Evolutionary conservation across 1,139 yeast species (phyloP), one percentile per base, ranked within the genome.

Genomic region (Nakaseomyces kungkrabaensis): DNA sequence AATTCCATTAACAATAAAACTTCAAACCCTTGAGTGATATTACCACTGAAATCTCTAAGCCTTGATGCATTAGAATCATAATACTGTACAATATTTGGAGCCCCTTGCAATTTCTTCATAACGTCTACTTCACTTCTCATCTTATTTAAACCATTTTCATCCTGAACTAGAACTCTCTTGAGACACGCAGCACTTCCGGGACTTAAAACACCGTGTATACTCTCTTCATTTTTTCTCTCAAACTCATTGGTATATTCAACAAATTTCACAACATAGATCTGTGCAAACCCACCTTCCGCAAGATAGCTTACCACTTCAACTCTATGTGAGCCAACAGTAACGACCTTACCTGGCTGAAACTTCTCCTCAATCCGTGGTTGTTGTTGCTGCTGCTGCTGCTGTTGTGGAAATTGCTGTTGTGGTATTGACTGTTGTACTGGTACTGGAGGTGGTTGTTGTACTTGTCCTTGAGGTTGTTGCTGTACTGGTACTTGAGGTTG

Each of bases 31-130:
- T 47, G 49, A 4, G 46, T 43, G n/a, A 43, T n/a, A 24, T 33
- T 34, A 10, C 38, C 38, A 9, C 25, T 11, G 7, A 34, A 31
- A 41, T 46, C 45, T 13, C 70, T 67, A 53, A 72, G 68, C 57
- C 96, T 73, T n/a, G 95, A 80, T 4, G 98, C 98, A 70, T 92
- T 96, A 3, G 96, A 87, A 68, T 94, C 98, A 54, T 85, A 86
- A 64, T 92, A 94, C 27, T 85, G 79, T 10, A 94, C 97, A 56
- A 92, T 82, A 60, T 85, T 82, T 27, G 79, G 77, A 56, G 85
- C 79, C 2, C 94, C 95, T 50, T 82, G 72, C 49, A 92, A 72
- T 46, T 94, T 75, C 65, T 89, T 87, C 95, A 85, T 85, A 10
- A 88, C 87, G 57, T 83, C 92, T 5, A 85, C 94, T 63, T 85